Base-by-base conservation (phyloP, 2,329 filamentous ascomycete genomes). In the Colletotrichum brevisporum region DNA sequence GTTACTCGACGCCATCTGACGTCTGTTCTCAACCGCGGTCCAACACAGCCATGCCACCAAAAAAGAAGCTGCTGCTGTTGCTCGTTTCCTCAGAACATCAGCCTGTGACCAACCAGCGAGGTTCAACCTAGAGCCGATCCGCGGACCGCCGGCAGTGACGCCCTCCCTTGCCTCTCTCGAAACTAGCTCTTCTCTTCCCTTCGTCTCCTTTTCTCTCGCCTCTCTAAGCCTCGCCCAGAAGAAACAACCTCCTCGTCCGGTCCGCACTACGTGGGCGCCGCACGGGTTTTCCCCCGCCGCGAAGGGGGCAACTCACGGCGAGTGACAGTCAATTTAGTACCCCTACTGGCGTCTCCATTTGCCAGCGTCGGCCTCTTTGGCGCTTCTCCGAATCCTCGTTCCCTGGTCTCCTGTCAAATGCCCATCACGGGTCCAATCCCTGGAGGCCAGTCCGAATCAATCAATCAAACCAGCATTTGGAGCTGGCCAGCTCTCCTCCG, bases 11-110 rank as follows among this genome's bases (percentile, higher is more conserved):
- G 24, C 21, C 58, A 31, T 51, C 66, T 53, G 41, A 59, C 61
- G 50, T 68, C 65, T 68, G 54, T 64, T 59, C 65, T 65, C 60
- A 16, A n/a, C 31, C 39, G 53, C 16, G 43, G 61, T 48, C 61
- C 61, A 64, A 47, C 52, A 36, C 31, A 36, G 10, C 41, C 47
- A 36, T 50, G 48, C 24, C 53, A 53, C 48, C 39, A 51, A 45
- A 48, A 24, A 43, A 50, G 51, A 43, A 47, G 21, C 27, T 27
- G 41, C 43, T 31, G 51, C 43, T 26, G 39, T 24, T 41, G 47
- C 31, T 31, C 48, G 26, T 51, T 54, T 58, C 31, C 54, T 48
- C 50, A 47, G 21, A 50, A 27, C 39, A 41, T 27, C 41, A 64
- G 18, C 18, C 21, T 18, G 10, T 18, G 24, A 45, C 24, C 53